Base-by-base conservation (phyloP, 73 alveolate species). In the Paraurostyla sp. region DNA sequence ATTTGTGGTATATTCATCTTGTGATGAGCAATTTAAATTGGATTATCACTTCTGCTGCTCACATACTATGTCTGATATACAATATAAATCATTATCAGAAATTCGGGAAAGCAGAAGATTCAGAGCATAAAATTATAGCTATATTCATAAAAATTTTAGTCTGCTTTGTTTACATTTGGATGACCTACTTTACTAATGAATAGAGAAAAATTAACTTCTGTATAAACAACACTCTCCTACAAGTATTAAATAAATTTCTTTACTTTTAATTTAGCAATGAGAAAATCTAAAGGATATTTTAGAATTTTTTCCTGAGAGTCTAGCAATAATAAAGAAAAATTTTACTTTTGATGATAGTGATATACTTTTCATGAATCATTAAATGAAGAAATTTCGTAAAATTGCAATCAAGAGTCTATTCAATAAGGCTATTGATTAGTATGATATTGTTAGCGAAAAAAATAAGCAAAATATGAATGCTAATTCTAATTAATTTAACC, bases 221-320 rank as follows among this genome's bases (percentile, higher is more conserved):
- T 50, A 30, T 29, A 29, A 20, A 2, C 22, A 29, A 60, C 23
- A 60, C 25, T 6, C 25, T 60, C 7, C 9, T 7, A 27, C 35
- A 65, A 7, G 13, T 60, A 16, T 60, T 25, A 16, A 4, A 27
- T 27, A 18, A 7, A 6, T 16, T 32, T 7, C n/a, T n/a, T n/a
- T n/a, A n/a, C n/a, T 32, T 60, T n/a, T n/a, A n/a, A 6, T 16
- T 3, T 69, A 69, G 71, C 46, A 73, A 46, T 45, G 46, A 46
- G 71, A 48, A 27, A 73, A 73, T 46, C 30, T 73, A 56, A 49
- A 32, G 71, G 86, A 73, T n/a, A 73, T 73, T 45, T 36, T 73
- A 46, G 71, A 49, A 27, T 73, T 73, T 48, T 73, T 73, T 27
- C 86, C 86, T 20, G 86, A 73, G n/a, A 32, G 6, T 68, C 32